phyloP scores from a whole-genome alignment of 2,329 filamentous ascomycete genomes.

The Karstenula rhodostoma region DNA sequence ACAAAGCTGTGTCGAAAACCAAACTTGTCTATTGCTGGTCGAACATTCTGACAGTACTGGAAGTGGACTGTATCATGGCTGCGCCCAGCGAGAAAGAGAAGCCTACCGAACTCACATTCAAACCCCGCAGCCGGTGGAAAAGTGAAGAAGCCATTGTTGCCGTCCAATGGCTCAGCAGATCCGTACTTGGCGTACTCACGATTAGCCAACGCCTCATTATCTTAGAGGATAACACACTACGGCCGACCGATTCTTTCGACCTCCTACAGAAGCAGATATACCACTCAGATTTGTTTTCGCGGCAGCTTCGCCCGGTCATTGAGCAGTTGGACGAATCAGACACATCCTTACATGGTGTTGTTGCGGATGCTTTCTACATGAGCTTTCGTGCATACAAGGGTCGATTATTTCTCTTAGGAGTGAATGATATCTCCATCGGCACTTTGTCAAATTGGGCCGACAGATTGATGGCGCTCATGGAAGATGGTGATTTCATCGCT shows the following conservation, averaged over 20 bases:
- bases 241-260: conserved; percentile 94
- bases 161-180: conserved; percentile 95
- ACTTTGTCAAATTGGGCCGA: conserved; percentile 98
- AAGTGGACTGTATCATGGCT: conserved; percentile 74
- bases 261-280: conserved; percentile 91
- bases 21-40: conserved; percentile 99
- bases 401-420: conserved; percentile 88
- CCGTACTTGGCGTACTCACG: conserved; percentile 88
- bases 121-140: conserved; percentile 85
- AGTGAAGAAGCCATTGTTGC: conserved; percentile 95
- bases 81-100: conserved; percentile 74
- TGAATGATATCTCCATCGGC: conserved; percentile 90
- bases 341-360: conserved; percentile 89
- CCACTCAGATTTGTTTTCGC: conserved; percentile 88
- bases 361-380: conserved; percentile 98
- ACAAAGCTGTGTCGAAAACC: conserved; percentile 75
- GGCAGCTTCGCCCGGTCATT: conserved; percentile 82
- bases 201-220: conserved; percentile 94
- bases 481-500: conserved; percentile 92
- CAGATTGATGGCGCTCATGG: conserved; percentile 90
- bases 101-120: conserved; percentile 80
- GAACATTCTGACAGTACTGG: conserved; percentile 92
- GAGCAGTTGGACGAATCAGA: conserved; percentile 90
- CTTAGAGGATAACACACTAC: conserved; percentile 83
- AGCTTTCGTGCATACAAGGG: conserved; percentile 97